These are phyloP conservation scores for Tardiomyces digboiensis DNA, from an alignment of 1,139 yeast species.

Conservation along the genomic window DNA sequence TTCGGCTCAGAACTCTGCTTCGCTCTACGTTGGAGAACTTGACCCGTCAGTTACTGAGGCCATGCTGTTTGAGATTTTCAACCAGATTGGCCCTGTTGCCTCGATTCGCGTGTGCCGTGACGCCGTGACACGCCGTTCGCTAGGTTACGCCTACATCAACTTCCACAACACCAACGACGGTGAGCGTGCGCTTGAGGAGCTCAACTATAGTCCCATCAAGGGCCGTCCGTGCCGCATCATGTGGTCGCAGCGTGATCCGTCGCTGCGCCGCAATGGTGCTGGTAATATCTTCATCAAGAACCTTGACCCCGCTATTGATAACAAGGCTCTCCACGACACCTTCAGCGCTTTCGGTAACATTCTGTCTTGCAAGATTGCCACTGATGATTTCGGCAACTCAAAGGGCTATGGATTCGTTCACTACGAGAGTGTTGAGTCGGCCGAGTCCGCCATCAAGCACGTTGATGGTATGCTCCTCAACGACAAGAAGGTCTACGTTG, in stretches of 20 bases:
- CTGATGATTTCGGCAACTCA: conserved; percentile 86
- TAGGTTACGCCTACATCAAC: conserved; percentile 98
- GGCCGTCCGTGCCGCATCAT: conserved; percentile 98
- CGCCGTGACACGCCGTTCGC: conserved; percentile 92
- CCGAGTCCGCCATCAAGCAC: conserved; percentile 91
- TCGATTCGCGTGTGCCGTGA: conserved; percentile 99
- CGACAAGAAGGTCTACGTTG: conserved; percentile 95
- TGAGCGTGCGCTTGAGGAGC: conserved; percentile 88
- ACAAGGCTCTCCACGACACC: conserved; percentile 98
- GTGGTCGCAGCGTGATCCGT: conserved; percentile 99
- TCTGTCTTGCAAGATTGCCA: conserved; percentile 95
- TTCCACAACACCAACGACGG: conserved; percentile 87
- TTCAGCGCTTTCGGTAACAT: conserved; percentile 96
- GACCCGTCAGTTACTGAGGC: conserved; percentile 94
- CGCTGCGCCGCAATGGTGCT: conserved; percentile 90
- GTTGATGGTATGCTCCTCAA: conserved; percentile 98
- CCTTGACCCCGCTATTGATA: conserved; percentile 97
- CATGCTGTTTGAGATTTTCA: conserved; percentile 85
- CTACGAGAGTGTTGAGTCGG: conserved; percentile 90
- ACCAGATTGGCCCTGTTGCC: conserved; percentile 92
- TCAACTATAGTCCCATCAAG: conserved; percentile 89
- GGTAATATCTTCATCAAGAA: conserved; percentile 98
- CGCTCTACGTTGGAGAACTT: conserved; percentile 96
- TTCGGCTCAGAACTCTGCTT: conserved; percentile 52
- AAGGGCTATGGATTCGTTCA: conserved; percentile 98